These are phyloP conservation scores for Lasiodiplodia gonubiensis DNA, from an alignment of 2,329 filamentous ascomycete species.

Conservation along the genomic window DNA sequence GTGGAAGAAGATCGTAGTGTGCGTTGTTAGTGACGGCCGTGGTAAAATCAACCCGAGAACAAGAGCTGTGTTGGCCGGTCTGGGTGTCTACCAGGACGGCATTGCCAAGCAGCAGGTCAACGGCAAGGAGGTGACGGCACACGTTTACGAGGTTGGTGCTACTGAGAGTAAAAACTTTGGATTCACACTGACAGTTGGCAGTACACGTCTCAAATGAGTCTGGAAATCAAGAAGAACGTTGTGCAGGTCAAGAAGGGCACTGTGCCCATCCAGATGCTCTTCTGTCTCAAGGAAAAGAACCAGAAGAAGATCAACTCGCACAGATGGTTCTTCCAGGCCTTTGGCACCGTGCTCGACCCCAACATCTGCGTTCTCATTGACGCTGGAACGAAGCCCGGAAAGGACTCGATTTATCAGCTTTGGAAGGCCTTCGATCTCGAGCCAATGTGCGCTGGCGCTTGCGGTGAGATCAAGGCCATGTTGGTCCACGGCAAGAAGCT, in stretches of 20 bases:
- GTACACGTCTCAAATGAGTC: constrained; percentile 84
- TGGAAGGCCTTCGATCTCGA: constrained; percentile 99
- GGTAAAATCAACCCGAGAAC: constrained; percentile 95
- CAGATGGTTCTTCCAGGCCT: constrained; percentile 98
- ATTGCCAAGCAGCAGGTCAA: constrained; percentile 99
- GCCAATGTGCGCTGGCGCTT: constrained; percentile 96
- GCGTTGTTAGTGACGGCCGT: constrained; percentile 95
- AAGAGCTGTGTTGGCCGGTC: constrained; percentile 83
- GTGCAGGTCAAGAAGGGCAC: constrained; percentile 82
- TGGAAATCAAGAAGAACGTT: constrained; percentile 88
- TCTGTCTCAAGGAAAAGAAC: constrained; percentile 99
- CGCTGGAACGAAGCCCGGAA: constrained; percentile 92
- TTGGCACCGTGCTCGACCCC: constrained; percentile 87
- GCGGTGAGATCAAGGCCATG: constrained; percentile 99
- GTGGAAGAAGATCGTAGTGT: constrained; percentile 99
- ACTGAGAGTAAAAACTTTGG: background rate
- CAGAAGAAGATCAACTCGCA: constrained; percentile 99
- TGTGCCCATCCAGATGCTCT: constrained; percentile 93
- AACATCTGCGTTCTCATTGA: constrained; percentile 97
- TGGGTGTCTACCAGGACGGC: constrained; percentile 97
- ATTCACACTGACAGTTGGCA: constrained; percentile 30
- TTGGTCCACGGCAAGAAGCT: constrained; percentile 85
- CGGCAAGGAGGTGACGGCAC: constrained; percentile 91
- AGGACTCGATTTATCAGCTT: constrained; percentile 93
- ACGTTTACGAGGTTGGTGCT: constrained; percentile 75